Base-by-base conservation (phyloP, 306 rosid genomes). In the Prunus salicina region DNA sequence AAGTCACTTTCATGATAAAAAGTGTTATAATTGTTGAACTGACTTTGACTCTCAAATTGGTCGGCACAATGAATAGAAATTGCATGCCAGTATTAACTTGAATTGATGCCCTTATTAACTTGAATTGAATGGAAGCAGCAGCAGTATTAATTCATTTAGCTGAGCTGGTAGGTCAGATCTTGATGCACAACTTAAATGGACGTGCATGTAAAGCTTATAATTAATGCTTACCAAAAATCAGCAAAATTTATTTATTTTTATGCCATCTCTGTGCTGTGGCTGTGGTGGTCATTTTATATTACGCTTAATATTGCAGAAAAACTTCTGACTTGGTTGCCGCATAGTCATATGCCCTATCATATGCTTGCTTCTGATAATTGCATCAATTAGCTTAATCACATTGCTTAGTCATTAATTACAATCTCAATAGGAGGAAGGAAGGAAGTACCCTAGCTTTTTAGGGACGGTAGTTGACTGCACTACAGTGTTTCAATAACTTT, bases 141-240 rank as follows among this genome's bases (percentile, higher is more conserved):
- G 43, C 43, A 6, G 8, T 34, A 34, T 34, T 34, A 34, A 41
- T 73, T 50, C 24, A 74, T 49, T 64, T 9, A 60, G 32, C 19
- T 60, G 5, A 38, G 69, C 73, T 30, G 82, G 72, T 73, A n/a
- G 79, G 76, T 82, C 78, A 66, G 69, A 80, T 73, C 71, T 66
- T 7, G 10, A 12, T 20, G 34, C 79, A 38, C 67, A 77, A 27
- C 68, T 82, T 61, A 19, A 75, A 67, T 73, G 79, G 51, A 8
- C 67, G 20, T 64, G 68, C 30, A 12, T 49, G 14, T 6, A 45
- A 11, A n/a, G 25, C 38, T 3, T 18, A 46, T 57, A 50, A 72
- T 45, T 45, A 19, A 70, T 78, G n/a, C 81, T 3, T 61, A 53
- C 34, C 60, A 34, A 66, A 51, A 50, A 28, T 51, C 28, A 34